Evolutionary conservation across 352 stramenopile species (phyloP), one percentile per base, ranked within the genome.

Genomic region (Phytophthora constricta): DNA sequence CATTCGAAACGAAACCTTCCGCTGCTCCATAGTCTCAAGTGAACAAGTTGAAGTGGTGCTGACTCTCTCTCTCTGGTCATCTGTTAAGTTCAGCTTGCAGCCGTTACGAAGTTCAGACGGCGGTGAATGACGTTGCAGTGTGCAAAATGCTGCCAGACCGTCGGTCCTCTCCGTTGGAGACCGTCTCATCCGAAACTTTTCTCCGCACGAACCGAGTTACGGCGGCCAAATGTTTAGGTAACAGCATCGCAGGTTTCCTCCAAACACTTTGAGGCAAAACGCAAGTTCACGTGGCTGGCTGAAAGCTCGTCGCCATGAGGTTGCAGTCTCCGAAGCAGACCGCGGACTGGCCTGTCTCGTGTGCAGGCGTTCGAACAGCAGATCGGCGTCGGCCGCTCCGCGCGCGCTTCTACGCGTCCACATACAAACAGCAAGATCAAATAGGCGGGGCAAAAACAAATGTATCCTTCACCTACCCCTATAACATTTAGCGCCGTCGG

Each of bases 401-500:
- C 37, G 37, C 37, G 41, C 16, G 11, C 41, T 47, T 47, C 17
- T 47, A 47, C 41, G 41, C 9, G 9, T 23, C 41, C n/a, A 10
- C 34, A 47, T 26, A 47, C 41, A 47, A 47, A 10, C 41, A 47
- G 41, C 41, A 47, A 20, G 41, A 47, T 22, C 14, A 42, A 42
- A 42, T 10, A 42, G 34, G n/a, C 41, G 37, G 37, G 31, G 7
- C n/a, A n/a, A 20, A 20, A 47, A 23, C 41, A 47, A 23, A 10
- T 47, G 41, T 47, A 47, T 47, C 41, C n/a, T 47, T 23, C 41
- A 23, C 4, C 41, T 47, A 20, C 9, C 41, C 19, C 41, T 37
- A 37, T 37, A n/a, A n/a, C n/a, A n/a, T n/a, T n/a, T n/a, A n/a
- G n/a, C n/a, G n/a, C n/a, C n/a, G n/a, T n/a, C n/a, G n/a, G n/a